Percentiles rank a stretch among this genome's conserved stretches.
Conservation (phyloP, 768 basidiomycete species). For the Hebeloma cylindrosporum region DNA sequence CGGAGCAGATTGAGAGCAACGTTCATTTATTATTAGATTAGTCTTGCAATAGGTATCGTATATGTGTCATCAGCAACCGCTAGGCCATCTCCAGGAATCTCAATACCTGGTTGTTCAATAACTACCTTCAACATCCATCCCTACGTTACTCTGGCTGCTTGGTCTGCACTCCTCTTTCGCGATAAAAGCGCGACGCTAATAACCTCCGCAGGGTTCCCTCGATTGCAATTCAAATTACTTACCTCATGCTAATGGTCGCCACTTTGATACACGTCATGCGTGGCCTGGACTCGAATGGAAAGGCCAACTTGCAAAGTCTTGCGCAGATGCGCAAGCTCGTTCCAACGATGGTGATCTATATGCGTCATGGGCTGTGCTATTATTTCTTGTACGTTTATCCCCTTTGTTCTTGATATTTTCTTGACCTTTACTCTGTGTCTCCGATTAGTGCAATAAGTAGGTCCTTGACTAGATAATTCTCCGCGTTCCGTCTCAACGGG, state of each 20-base stretch:
- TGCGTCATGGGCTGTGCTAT: constrained; percentile 22
- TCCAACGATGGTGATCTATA: constrained; percentile 23
- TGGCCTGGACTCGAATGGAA: constrained; percentile 9
- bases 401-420: neutral
- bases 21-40: constrained; percentile 13
- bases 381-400: constrained; percentile 16
- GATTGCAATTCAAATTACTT: constrained; percentile 14
- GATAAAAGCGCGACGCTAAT: neutral
- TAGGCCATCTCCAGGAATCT: neutral
- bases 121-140: constrained; percentile 6
- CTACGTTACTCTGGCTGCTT: constrained; percentile 20
- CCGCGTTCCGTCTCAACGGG: neutral
- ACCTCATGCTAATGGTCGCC: constrained; percentile 20
- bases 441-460: constrained; percentile 14
- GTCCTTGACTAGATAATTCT: neutral
- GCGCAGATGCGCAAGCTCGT: constrained; percentile 17
- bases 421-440: neutral
- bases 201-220: constrained; percentile 18
- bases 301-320: neutral
- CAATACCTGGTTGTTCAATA: constrained; percentile 16
- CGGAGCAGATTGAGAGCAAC: neutral
- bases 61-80: constrained; percentile 7
- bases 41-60: constrained; percentile 17
- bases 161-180: constrained; percentile 7
- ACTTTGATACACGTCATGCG: constrained; percentile 17